Evolutionary conservation across 169 alveolate species (phyloP).

Genomic region (Besnoitia besnoiti): DNA sequence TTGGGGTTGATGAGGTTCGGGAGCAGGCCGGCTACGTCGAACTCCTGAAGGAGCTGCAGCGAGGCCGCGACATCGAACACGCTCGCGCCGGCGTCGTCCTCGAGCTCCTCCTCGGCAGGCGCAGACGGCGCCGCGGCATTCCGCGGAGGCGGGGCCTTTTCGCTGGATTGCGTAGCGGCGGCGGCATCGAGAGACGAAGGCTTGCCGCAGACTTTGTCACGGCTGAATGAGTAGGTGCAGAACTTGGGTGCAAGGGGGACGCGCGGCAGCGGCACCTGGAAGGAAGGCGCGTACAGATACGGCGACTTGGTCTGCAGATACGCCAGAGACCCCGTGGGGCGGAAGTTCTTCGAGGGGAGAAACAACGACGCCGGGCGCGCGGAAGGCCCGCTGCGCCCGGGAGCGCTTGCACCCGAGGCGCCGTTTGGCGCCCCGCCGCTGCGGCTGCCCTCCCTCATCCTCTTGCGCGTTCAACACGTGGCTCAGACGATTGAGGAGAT

Average conservation of each 20-base stretch:
- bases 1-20: constrained; percentile 27
- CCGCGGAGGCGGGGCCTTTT: not conserved
- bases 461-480: not conserved
- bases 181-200: not conserved
- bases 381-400: too few species aligned
- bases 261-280: constrained; percentile 7
- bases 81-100: not conserved
- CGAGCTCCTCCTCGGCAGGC: not conserved
- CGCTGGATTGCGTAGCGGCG: not conserved
- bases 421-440: too few species aligned
- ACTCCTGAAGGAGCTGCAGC: not conserved
- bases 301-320: constrained; percentile 15
- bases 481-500: not conserved
- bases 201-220: not conserved
- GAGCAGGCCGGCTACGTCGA: constrained; percentile 32
- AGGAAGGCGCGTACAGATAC: constrained; percentile 2
- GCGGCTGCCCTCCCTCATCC: not conserved
- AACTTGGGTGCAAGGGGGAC: constrained; percentile 28
- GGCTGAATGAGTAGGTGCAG: not conserved
- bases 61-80: constrained; percentile 28
- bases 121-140: not conserved
- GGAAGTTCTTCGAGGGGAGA: constrained; percentile 14
- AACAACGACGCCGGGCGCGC: not conserved
- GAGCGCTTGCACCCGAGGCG: too few species aligned
- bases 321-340: constrained; percentile 24